Evolutionary conservation across 768 basidiomycete species (phyloP), one percentile per base, ranked within the genome.

Genomic region (Xerocomellus amylosporus): DNA sequence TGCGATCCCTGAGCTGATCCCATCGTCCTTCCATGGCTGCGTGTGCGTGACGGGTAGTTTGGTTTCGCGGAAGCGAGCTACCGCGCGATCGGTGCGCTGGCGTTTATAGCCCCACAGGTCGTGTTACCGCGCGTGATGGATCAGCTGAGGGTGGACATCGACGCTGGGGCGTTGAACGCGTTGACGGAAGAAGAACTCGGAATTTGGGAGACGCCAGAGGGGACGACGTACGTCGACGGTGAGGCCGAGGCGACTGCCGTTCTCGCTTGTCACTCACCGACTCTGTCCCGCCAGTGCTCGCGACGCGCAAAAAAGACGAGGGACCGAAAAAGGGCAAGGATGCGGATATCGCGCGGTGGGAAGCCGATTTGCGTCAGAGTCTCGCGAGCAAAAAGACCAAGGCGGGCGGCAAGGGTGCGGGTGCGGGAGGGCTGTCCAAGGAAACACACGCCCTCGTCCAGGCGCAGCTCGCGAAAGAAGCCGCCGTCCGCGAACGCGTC

Each of bases 291-390:
- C 8, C 60, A 91, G 90, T 90, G 3, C 73, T 94, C 14, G 75
- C 84, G 10, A 72, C 77, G 2, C 81, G 80, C 52, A 88, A 87
- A 62, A 68, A 69, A 12, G 77, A 75, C 1, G 76, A 79, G 5
- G 74, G 64, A 44, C 71, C 72, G 4, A 79, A 73, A 59, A 96
- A 95, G 67, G 90, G 92, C 14, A 98, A 97, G 62, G 88, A 86
- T 54, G 84, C 88, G 6, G 92, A 91, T 34, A 88, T 96, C 14
- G 88, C 91, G 17, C 87, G 91, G 64, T 99, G 96, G 96, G 97
- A 99, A 57, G 88, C 86, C 26, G 95, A 99, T 56, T 75, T 96
- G n/a, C 83, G 94, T 10, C 86, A 90, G 60, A 84, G 87, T 0
- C 75, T 98, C 1, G 90, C 90, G 7, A 82, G 74, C 51, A 98